Conservation (phyloP, 176 grass and related monocot species). For the Zea mays region Zm-B73-REFERENCE-NAM-5.0 NC_050097.1:169441501-169442000, state of each 20-base stretch:
- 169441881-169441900: background rate
- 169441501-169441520: constrained; percentile 54
- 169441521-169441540: constrained; percentile 72
- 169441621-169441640: constrained; percentile 54
- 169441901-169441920: background rate
- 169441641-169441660: constrained; percentile 77
- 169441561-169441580: constrained; percentile 80
- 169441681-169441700: constrained; percentile 87
- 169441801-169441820: constrained; percentile 59
- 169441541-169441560: constrained; percentile 73
- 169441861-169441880: constrained; percentile 91
- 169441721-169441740: constrained; percentile 46
- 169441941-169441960: background rate
- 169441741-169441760: background rate
- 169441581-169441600: constrained; percentile 69
- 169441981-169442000: background rate
- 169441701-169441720: constrained; percentile 85
- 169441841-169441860: constrained; percentile 96
- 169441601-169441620: constrained; percentile 71
- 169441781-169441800: constrained; percentile 5
- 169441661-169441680: constrained; percentile 90
- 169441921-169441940: background rate
- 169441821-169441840: constrained; percentile 86
- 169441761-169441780: background rate
- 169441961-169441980: background rate